A percentile compares a stretch with the other conserved stretches of the same genome.
These are phyloP conservation scores for Barnettozyma siamensis DNA, from an alignment of 805 yeast genomes.

Conservation along the genomic window DNA sequence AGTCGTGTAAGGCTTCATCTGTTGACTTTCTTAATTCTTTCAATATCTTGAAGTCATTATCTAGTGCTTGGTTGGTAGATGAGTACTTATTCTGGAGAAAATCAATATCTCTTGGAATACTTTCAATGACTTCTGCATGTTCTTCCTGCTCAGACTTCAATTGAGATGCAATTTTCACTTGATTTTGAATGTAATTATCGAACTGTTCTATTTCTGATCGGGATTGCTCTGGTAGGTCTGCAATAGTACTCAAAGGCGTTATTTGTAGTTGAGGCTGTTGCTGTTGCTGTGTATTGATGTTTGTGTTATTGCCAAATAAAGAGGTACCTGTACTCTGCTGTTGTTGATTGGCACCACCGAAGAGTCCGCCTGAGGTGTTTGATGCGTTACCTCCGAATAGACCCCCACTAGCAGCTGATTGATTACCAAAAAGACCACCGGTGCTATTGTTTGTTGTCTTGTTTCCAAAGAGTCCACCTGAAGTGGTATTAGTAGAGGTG, in stretches of 20 bases:
- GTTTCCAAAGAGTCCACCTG: slow-evolving; percentile 28
- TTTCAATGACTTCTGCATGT: slow-evolving; percentile 57
- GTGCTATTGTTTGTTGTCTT: slow-evolving; percentile 11
- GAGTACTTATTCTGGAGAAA: slow-evolving; percentile 56
- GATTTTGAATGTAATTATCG: slow-evolving; percentile 67
- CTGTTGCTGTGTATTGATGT: slow-evolving; percentile 20
- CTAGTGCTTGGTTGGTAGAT: slow-evolving; percentile 59
- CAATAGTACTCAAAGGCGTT: slow-evolving; percentile 70
- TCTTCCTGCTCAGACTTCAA: slow-evolving; percentile 55
- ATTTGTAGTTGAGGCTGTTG: slow-evolving; percentile 42
- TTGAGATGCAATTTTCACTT: slow-evolving; percentile 65
- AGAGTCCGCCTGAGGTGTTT: slow-evolving; percentile 16
- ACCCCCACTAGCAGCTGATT: too few species aligned
- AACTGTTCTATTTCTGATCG: slow-evolving; percentile 65
- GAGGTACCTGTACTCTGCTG: slow-evolving; percentile 17
- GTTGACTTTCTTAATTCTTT: slow-evolving; percentile 39
- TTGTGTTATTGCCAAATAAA: slow-evolving; percentile 24
- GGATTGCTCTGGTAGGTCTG: slow-evolving; percentile 65
- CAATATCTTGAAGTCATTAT: slow-evolving; percentile 41
- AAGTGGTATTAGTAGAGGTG: slow-evolving; percentile 9
- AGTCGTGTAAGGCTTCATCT: slow-evolving; percentile 35
- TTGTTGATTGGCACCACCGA: slow-evolving; percentile 11
- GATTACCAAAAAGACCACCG: slow-evolving; percentile 28
- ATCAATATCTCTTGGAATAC: slow-evolving; percentile 68
- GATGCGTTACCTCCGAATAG: slow-evolving; percentile 5